Evolutionary conservation across 352 stramenopile species (phyloP).

Genomic region (Blastocystis sp.): DNA sequence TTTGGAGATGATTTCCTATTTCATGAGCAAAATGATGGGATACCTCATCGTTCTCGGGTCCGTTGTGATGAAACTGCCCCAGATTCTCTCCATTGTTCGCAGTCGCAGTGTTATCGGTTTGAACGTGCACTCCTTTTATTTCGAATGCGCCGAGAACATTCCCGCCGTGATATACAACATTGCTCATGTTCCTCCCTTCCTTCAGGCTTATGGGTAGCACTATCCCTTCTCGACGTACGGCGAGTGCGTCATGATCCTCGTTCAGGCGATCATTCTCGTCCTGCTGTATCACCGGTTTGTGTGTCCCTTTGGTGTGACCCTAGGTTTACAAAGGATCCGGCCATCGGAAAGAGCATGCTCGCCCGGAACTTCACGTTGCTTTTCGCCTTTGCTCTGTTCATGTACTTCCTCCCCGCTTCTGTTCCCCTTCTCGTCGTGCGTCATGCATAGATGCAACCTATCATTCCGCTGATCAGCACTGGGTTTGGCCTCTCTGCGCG

Average conservation of each 20-base stretch:
- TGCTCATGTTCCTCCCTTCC: not conserved
- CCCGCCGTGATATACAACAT: constrained; percentile 83
- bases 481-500: constrained; percentile 39
- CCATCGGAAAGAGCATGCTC: constrained; percentile 8
- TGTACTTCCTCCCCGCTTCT: constrained; percentile 72
- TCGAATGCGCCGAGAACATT: constrained; percentile 84
- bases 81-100: constrained; percentile 86
- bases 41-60: constrained; percentile 85
- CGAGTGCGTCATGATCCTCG: constrained; percentile 84
- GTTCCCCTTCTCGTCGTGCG: not conserved
- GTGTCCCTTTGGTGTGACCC: not conserved
- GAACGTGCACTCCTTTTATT: constrained; percentile 85
- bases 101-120: constrained; percentile 84
- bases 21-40: constrained; percentile 82
- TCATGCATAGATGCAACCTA: constrained; percentile 33
- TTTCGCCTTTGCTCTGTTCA: constrained; percentile 78
- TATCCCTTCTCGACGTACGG: constrained; percentile 86
- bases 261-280: constrained; percentile 84
- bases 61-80: constrained; percentile 85
- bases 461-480: constrained; percentile 61
- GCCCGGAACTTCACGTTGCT: constrained; percentile 75
- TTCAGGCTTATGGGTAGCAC: constrained; percentile 77
- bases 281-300: constrained; percentile 83
- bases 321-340: constrained; percentile 37
- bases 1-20: not conserved